Evolutionary conservation across 2,329 filamentous ascomycete genomes (phyloP).

Genomic region (Aspergillus aculeatus): DNA sequence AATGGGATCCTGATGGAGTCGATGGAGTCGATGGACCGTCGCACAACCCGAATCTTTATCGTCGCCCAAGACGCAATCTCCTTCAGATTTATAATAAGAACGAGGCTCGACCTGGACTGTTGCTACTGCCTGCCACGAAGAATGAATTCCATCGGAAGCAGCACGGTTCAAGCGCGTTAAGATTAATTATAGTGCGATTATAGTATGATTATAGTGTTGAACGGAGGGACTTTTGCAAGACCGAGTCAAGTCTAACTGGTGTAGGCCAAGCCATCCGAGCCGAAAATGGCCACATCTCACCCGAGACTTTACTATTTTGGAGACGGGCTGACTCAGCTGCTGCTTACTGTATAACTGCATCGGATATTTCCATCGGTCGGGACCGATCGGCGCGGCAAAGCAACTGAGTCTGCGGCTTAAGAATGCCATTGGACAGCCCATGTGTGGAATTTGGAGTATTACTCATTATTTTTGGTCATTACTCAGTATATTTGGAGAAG

Average conservation of each 20-base stretch:
- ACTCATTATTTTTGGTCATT: neutral
- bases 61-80: neutral
- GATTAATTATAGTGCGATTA: slow-evolving; percentile 2
- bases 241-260: too few relatives aligned
- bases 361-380: slow-evolving; percentile 23
- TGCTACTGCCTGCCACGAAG: too few relatives aligned
- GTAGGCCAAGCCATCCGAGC: neutral
- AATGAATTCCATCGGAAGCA: neutral
- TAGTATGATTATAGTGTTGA: too few relatives aligned
- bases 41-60: neutral
- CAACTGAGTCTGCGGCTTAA: neutral
- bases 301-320: neutral
- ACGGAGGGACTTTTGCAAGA: too few relatives aligned
- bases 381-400: slow-evolving; percentile 20
- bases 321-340: neutral
- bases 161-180: slow-evolving; percentile 1
- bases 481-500: slow-evolving; percentile 5
- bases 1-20: neutral
- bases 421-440: slow-evolving; percentile 9
- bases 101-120: slow-evolving; percentile 1
- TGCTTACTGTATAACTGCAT: slow-evolving; percentile 9
- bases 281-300: neutral
- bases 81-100: slow-evolving; percentile 3
- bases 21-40: neutral
- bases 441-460: slow-evolving; percentile 7